A percentile compares a stretch with the other conserved stretches of the same genome.
These are phyloP conservation scores for Cylindrodendrum hubeiense DNA, from an alignment of 2,329 filamentous ascomycete genomes.

Conservation along the genomic window DNA sequence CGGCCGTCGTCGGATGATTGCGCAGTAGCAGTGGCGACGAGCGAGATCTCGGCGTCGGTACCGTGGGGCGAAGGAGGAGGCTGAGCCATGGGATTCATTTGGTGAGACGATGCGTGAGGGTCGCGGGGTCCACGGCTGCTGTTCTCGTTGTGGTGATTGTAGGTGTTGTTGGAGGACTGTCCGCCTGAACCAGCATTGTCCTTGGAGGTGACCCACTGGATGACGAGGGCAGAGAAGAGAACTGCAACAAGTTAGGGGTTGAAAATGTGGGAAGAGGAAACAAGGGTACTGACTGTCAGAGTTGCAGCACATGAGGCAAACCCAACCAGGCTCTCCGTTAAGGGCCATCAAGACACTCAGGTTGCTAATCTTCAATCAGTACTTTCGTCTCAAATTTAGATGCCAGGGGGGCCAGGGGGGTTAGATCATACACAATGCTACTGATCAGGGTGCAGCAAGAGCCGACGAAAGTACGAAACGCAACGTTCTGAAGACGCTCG, in stretches of 20 bases:
- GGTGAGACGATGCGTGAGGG: slow-evolving; percentile 1
- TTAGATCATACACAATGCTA: slow-evolving; percentile 64
- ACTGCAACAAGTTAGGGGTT: slow-evolving; percentile 51
- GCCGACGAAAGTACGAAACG: slow-evolving; percentile 70
- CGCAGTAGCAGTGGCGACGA: slow-evolving; percentile 35
- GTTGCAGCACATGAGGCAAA: slow-evolving; percentile 76
- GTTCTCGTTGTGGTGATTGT: background rate
- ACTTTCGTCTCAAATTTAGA: background rate
- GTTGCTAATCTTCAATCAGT: slow-evolving; percentile 58
- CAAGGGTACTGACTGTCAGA: slow-evolving; percentile 63
- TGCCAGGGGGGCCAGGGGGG: background rate
- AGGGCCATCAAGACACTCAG: slow-evolving; percentile 69
- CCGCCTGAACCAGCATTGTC: slow-evolving; percentile 55
- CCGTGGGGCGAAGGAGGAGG: slow-evolving; percentile 30
- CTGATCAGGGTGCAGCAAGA: slow-evolving; percentile 68
- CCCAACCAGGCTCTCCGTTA: slow-evolving; percentile 72
- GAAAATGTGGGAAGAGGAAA: background rate
- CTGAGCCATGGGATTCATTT: slow-evolving; percentile 15
- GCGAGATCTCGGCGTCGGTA: slow-evolving; percentile 44
- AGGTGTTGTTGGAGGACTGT: slow-evolving; percentile 30
- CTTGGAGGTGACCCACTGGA: slow-evolving; percentile 70
- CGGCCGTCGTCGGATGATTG: slow-evolving; percentile 33
- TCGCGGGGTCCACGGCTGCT: background rate
- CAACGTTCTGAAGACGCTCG: slow-evolving; percentile 62
- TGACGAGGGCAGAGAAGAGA: slow-evolving; percentile 70